Evolutionary conservation across 163 green algal genomes (phyloP), one percentile per base, ranked within the genome.

Genomic region (Scenedesmus sp.): DNA sequence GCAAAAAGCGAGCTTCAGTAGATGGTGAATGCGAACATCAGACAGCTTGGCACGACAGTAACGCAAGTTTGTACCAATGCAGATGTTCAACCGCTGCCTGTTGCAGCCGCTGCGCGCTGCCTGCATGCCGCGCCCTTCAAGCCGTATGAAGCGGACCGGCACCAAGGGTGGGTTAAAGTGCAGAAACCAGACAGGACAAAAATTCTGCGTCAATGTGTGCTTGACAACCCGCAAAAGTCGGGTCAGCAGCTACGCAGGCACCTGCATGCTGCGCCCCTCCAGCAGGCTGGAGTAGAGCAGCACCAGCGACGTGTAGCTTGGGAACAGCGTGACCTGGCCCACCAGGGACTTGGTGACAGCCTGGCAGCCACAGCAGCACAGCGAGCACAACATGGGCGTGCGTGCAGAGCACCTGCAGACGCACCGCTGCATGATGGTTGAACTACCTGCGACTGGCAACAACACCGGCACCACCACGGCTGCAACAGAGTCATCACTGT

Each of bases 301-400:
- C 79, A 97, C 94, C 1, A 89, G 33, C 0, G 89, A 33, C 1
- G 87, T 85, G 90, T 97, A 97, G 30, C 93, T 73, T 0, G 95
- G 95, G 37, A 97, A 96, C 0, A 96, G 33, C 15, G 93, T 96
- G 9, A 93, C 78, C 73, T 97, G 93, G 20, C 90, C 89, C 3
- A 91, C 46, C 26, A 90, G 43, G 1, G 88, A 90, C 89, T 95
- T 95, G 16, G 88, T 90, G 9, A 85, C 33, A 33, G 81, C 89
- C 80, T 88, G 81, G 16, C 1, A 3, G 0, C 7, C 24, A 46
- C 12, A 42, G 15, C 26, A 82, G 61, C 13, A 46, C 4, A 30
- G 4, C 1, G 20, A 51, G 12, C 40, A 3, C 7, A n/a, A 30
- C 15, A 78, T 40, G 30, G 5, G 24, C 13, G n/a, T n/a, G n/a